A percentile compares a stretch with the other conserved stretches of the same genome.
Conservation (phyloP, 352 stramenopile species). For the Pythium apleroticum region DNA sequence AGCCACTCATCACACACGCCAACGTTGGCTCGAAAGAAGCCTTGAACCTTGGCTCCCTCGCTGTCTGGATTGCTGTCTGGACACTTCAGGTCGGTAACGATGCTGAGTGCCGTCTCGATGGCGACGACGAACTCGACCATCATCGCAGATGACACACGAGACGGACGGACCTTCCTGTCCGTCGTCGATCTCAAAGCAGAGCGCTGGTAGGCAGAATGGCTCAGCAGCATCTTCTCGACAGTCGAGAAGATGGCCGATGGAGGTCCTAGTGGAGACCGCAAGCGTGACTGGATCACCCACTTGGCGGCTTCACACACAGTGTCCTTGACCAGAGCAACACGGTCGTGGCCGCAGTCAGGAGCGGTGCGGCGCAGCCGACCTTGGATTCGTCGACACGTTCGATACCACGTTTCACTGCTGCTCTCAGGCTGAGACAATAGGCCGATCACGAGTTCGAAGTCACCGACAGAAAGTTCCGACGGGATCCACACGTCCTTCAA, state of each 20-base stretch:
- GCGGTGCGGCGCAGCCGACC: constrained; percentile 7
- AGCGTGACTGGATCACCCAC: constrained; percentile 71
- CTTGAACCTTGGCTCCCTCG: constrained; percentile 23
- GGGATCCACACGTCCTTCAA: constrained; percentile 14
- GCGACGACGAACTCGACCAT: constrained; percentile 29
- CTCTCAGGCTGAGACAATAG: constrained; percentile 15
- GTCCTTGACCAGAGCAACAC: constrained; percentile 9
- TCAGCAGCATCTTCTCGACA: constrained; percentile 65
- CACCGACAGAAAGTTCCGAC: constrained; percentile 18
- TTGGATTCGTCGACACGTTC: constrained; percentile 18
- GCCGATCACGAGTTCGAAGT: constrained; percentile 28
- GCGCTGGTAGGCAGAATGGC: constrained; percentile 28
- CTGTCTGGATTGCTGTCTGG: constrained; percentile 18
- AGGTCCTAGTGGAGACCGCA: constrained; percentile 76
- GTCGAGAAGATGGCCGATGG: constrained; percentile 74
- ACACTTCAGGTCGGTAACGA: constrained; percentile 18
- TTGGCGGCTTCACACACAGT: constrained; percentile 47
- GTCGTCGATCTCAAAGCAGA: constrained; percentile 1
- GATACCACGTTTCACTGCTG: constrained; percentile 20
- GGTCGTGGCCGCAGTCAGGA: constrained; percentile 1
- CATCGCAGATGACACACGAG: constrained; percentile 12
- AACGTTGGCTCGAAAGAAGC: constrained; percentile 32
- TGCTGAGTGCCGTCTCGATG: constrained; percentile 21
- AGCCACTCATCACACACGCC: constrained; percentile 32
- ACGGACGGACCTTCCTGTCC: background rate